Base-by-base conservation (phyloP, 2,329 filamentous ascomycete species). In the Tolypocladium sp. region DNA sequence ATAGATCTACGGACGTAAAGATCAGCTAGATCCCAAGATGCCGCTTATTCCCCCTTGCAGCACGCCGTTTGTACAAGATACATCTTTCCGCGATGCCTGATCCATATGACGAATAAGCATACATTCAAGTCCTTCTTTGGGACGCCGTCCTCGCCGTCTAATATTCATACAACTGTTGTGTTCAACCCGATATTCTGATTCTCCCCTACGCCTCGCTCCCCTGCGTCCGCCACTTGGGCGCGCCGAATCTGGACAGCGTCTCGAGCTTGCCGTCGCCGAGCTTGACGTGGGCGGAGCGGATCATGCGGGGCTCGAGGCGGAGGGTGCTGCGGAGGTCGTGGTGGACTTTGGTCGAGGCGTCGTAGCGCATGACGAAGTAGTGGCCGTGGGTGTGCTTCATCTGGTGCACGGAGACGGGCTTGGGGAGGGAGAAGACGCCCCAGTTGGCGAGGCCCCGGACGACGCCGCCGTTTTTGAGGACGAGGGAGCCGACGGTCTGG, bases 301-400 rank as follows among this genome's bases (percentile, higher is more conserved):
- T 89, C 85, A 97, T 90, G 59, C 94, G 82, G 46, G 94, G 93
- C 76, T 99, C 94, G 65, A 96, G 80, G 56, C 85, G 83, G 65
- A 99, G 81, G 22, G 90, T 93, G 61, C 82, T 82, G 62, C 88
- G 83, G 46, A 99, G 83, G 51, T 86, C 80, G 64, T 89, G 78
- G 75, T 97, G 93, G 9, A 90, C 87, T 56, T 79, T 74, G 9
- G 86, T 77, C 61, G 87, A 89, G 59, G 88, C 79, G 74, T 99
- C 94, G 80, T 96, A 99, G 67, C 94, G 90, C 89, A 99, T 90
- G 70, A 96, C 89, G 75, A 99, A 99, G 82, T 99, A 96, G 79
- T 97, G 92, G 58, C 94, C 94, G 66, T 86, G 83, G 64, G 84
- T 84, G 82, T 97, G 89, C 65, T 86, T 86, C 67, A 89, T 86